These are phyloP conservation scores for Rhizopogon roseolus DNA, from an alignment of 768 basidiomycete species.

Conservation along the genomic window DNA sequence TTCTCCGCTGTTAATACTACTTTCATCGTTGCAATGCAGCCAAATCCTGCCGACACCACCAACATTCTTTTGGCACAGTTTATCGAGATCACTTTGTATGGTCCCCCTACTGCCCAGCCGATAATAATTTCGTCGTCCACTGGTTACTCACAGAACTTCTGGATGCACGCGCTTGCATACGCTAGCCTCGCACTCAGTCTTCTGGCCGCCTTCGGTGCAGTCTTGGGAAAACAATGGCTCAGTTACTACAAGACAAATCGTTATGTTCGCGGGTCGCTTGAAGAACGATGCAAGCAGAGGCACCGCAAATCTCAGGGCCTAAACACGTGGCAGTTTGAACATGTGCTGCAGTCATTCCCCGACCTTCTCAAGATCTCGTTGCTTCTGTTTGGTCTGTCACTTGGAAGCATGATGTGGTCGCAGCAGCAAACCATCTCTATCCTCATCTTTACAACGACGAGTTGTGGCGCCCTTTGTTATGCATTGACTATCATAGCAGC, in stretches of 20 bases:
- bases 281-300: background rate
- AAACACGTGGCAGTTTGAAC: background rate
- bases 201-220: constrained; percentile 9
- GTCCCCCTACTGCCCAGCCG: too few relatives aligned
- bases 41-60: background rate
- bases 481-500: background rate
- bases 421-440: background rate
- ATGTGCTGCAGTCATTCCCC: background rate
- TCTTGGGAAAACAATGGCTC: constrained; percentile 3
- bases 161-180: constrained; percentile 10
- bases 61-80: too few relatives aligned
- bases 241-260: background rate
- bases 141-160: background rate
- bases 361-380: background rate
- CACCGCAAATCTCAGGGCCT: constrained; percentile 1
- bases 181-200: constrained; percentile 2
- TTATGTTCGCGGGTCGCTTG: background rate
- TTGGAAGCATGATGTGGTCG: background rate
- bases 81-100: too few relatives aligned
- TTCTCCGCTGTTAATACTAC: background rate
- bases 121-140: too few relatives aligned
- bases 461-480: background rate
- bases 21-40: background rate
- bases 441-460: background rate
- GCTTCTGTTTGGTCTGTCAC: constrained; percentile 1